Percentiles rank a stretch among this genome's conserved stretches.
phyloP scores from a whole-genome alignment of 2,329 filamentous ascomycete species.

The Epichloe festucae region DNA sequence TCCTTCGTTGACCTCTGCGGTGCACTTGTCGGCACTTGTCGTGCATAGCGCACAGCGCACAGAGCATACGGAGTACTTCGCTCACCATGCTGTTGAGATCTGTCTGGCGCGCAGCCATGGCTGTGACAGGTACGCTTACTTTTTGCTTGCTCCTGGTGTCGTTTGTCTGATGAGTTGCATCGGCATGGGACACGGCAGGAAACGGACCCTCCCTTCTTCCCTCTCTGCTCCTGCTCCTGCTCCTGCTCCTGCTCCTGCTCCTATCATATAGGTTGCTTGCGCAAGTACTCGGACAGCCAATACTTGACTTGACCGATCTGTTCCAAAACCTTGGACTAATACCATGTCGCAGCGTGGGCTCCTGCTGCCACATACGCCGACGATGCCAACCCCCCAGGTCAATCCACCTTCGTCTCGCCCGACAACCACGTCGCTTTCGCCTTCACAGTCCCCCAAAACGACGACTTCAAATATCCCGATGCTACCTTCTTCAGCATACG shows the following conservation, averaged over 20 bases:
- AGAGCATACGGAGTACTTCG: background rate
- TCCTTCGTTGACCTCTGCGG: background rate
- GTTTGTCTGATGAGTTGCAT: background rate
- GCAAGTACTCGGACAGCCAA: background rate
- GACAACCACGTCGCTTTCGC: slow-evolving; percentile 34
- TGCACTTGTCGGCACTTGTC: background rate
- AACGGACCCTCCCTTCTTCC: too few species aligned
- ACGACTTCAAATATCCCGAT: slow-evolving; percentile 23
- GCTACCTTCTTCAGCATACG: slow-evolving; percentile 40
- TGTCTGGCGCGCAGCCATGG: slow-evolving; percentile 16
- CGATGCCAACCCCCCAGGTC: slow-evolving; percentile 17
- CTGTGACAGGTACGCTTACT: slow-evolving; percentile 14
- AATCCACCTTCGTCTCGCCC: slow-evolving; percentile 31
- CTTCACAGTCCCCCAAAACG: slow-evolving; percentile 33
- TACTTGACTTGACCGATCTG: background rate
- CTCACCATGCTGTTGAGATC: slow-evolving; percentile 17
- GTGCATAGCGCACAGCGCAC: background rate
- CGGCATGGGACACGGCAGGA: background rate
- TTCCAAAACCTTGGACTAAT: background rate
- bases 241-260: too few species aligned
- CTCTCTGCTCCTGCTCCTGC: too few species aligned
- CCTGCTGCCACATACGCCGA: slow-evolving; percentile 14
- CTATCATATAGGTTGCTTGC: background rate
- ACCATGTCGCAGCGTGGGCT: slow-evolving; percentile 10
- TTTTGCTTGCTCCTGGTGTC: background rate